Percentiles rank a stretch among this genome's conserved stretches.
Conservation (phyloP, 129 eudicot genomes). For the Flaveria trinervia region DNA sequence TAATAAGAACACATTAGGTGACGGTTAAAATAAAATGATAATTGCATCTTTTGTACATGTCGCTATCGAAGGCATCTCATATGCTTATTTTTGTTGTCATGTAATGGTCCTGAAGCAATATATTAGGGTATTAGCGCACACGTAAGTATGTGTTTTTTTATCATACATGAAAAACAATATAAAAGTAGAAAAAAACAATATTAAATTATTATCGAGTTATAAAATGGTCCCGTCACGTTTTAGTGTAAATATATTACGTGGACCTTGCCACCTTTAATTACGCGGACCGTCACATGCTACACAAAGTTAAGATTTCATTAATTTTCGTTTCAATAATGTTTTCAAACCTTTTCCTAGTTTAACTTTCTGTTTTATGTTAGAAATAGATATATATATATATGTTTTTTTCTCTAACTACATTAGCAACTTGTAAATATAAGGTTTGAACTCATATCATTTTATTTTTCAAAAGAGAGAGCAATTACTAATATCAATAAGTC, state of each 20-base stretch:
- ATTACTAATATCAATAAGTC: too few species aligned
- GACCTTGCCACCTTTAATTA: conserved; percentile 28
- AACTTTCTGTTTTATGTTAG: not conserved
- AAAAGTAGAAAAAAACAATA: not conserved
- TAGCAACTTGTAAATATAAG: too few species aligned
- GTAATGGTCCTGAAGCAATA: conserved; percentile 7
- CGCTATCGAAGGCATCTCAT: not conserved
- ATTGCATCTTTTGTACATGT: conserved; percentile 8
- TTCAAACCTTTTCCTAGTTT: not conserved
- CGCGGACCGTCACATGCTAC: not conserved
- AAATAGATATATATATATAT: too few species aligned
- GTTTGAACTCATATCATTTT: too few species aligned
- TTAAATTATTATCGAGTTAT: not conserved
- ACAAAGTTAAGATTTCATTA: conserved; percentile 3
- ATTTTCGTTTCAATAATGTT: not conserved
- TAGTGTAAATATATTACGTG: conserved; percentile 9
- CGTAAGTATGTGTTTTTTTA: not conserved
- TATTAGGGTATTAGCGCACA: not conserved
- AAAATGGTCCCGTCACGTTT: conserved; percentile 29
- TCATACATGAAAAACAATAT: not conserved
- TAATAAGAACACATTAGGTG: too few species aligned
- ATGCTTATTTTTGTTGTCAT: conserved; percentile 8
- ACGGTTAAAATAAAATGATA: not conserved
- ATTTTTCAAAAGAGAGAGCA: too few species aligned
- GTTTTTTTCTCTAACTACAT: too few species aligned